Conservation (phyloP, 495 filamentous ascomycete species). For the Zalerion maritima region DNA sequence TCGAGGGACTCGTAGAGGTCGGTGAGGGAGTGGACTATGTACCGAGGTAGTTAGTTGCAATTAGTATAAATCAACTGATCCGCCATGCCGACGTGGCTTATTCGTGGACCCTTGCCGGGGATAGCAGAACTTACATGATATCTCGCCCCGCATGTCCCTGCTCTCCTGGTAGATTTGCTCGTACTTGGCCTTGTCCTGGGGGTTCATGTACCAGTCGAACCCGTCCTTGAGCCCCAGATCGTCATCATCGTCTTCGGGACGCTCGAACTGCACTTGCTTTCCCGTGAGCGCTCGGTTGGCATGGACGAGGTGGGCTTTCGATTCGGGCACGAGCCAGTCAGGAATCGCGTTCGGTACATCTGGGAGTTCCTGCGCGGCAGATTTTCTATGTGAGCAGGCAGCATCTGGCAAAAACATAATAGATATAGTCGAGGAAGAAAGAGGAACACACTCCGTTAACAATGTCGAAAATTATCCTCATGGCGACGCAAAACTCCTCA, state of each 20-base stretch:
- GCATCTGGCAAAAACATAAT: no score
- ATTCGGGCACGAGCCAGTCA: slow-evolving; percentile 93
- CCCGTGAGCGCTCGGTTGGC: slow-evolving; percentile 69
- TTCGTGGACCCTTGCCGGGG: neutral
- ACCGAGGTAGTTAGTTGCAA: no score
- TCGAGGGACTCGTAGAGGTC: slow-evolving; percentile 82
- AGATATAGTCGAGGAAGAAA: neutral
- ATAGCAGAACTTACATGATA: slow-evolving; percentile 46
- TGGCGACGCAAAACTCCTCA: slow-evolving; percentile 98
- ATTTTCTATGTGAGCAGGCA: slow-evolving; percentile 5
- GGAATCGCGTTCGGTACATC: slow-evolving; percentile 73
- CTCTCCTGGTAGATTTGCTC: slow-evolving; percentile 90
- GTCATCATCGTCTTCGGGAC: slow-evolving; percentile 61
- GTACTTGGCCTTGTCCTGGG: slow-evolving; percentile 78
- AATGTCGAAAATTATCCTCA: slow-evolving; percentile 92
- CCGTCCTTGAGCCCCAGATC: slow-evolving; percentile 77
- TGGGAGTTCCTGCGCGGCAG: slow-evolving; percentile 54
- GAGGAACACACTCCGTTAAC: slow-evolving; percentile 68
- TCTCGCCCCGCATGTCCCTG: slow-evolving; percentile 68
- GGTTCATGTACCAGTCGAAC: slow-evolving; percentile 99
- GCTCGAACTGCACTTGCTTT: slow-evolving; percentile 65
- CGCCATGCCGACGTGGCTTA: no score
- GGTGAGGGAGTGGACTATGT: slow-evolving; percentile 59
- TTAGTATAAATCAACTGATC: no score
- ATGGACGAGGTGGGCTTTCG: slow-evolving; percentile 89